These are phyloP conservation scores for Xylaria polymorpha DNA, from an alignment of 2,329 filamentous ascomycete species.

Conservation along the genomic window DNA sequence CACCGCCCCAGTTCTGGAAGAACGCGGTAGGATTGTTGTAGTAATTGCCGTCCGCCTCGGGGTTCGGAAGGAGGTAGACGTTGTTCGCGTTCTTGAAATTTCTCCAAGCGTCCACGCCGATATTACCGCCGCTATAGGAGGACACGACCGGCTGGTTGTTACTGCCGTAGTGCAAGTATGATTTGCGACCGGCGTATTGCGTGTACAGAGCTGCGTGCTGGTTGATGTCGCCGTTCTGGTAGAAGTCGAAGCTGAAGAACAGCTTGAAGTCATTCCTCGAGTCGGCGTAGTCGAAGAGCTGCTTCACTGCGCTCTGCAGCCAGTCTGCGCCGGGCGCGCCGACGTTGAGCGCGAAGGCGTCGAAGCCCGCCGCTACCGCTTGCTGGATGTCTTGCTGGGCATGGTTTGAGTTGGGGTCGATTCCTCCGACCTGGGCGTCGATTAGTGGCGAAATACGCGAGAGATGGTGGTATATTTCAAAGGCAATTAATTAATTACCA, in stretches of 20 bases:
- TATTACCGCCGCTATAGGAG: constrained; percentile 46
- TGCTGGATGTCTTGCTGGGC: constrained; percentile 48
- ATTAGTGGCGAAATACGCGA: background rate
- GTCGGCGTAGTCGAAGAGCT: constrained; percentile 50
- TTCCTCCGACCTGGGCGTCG: constrained; percentile 30
- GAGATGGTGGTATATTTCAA: background rate
- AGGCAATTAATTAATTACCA: constrained; percentile 39
- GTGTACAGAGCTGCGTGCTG: constrained; percentile 44
- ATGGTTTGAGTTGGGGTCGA: constrained; percentile 42
- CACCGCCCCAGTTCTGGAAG: constrained; percentile 48
- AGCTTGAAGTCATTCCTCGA: constrained; percentile 48
- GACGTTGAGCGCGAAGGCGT: constrained; percentile 53
- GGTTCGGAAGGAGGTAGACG: constrained; percentile 52
- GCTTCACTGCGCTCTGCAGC: constrained; percentile 43
- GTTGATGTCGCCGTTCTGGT: constrained; percentile 42
- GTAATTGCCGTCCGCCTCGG: constrained; percentile 49
- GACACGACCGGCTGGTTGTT: constrained; percentile 48
- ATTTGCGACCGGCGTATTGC: constrained; percentile 44
- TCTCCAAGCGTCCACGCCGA: constrained; percentile 45
- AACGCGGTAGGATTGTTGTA: constrained; percentile 47
- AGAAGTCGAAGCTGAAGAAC: constrained; percentile 54
- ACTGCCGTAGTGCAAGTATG: constrained; percentile 48
- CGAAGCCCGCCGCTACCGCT: constrained; percentile 48
- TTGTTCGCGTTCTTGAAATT: constrained; percentile 46
- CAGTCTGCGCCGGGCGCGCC: constrained; percentile 46